Evolutionary conservation across 495 filamentous ascomycete genomes (phyloP).

Genomic region (Hyaloscypha hepaticicola): DNA sequence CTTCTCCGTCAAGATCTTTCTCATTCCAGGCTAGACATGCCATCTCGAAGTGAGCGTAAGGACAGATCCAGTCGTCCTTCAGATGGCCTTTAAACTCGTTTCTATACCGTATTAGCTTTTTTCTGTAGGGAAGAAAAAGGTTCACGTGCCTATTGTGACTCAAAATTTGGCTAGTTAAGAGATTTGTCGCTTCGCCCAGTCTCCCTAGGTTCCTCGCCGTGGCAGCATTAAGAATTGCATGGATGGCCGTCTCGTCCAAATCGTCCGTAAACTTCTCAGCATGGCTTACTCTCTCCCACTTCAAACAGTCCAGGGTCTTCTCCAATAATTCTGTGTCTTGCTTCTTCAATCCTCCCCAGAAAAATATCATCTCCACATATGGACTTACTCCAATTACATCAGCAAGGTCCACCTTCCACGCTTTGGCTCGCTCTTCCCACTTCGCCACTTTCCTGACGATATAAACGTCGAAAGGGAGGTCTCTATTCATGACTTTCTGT

Average conservation of each 20-base stretch:
- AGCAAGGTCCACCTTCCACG: conserved; percentile 64
- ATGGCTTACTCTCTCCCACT: conserved; percentile 59
- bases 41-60: conserved; percentile 86
- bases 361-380: conserved; percentile 90
- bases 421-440: conserved; percentile 79
- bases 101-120: conserved; percentile 35
- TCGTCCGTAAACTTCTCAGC: conserved; percentile 60
- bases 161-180: conserved; percentile 61
- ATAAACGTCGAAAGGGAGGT: conserved; percentile 89
- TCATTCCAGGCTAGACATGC: conserved; percentile 79
- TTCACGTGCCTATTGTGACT: conserved; percentile 53
- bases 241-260: conserved; percentile 73
- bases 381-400: conserved; percentile 86
- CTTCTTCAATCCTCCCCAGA: conserved; percentile 83
- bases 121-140: conserved; percentile 6
- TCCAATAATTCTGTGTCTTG: conserved; percentile 68
- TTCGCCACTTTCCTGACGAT: conserved; percentile 81
- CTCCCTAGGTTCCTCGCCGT: conserved; percentile 61
- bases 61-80: conserved; percentile 79
- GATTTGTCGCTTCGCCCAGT: conserved; percentile 60
- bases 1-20: conserved; percentile 25
- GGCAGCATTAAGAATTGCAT: conserved; percentile 64
- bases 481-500: conserved; percentile 85
- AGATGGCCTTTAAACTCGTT: conserved; percentile 66
- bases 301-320: conserved; percentile 57